A percentile compares a stretch with the other conserved stretches of the same genome.
Evolutionary conservation across 129 eudicot species (phyloP).

Genomic region (Scalesia atractyloides): DNA sequence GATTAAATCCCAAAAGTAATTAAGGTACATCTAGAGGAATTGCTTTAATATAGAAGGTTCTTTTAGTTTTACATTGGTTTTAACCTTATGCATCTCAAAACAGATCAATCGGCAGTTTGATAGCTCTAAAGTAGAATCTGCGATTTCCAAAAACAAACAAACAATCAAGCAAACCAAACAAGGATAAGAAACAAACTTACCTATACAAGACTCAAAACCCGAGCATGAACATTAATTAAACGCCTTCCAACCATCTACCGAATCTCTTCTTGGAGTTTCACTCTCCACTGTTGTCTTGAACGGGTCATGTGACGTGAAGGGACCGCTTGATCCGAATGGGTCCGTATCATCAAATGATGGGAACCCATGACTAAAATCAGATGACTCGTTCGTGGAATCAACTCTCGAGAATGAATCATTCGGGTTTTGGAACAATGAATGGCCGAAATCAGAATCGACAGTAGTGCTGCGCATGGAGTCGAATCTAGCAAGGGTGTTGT

Average conservation of each 20-base stretch:
- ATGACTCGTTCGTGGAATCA: slow-evolving; percentile 46
- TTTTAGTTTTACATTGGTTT: background rate
- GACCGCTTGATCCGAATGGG: slow-evolving; percentile 47
- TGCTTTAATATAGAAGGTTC: background rate
- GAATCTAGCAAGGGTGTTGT: slow-evolving; percentile 48
- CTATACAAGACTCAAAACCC: slow-evolving; percentile 17
- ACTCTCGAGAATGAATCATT: slow-evolving; percentile 57
- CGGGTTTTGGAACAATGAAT: slow-evolving; percentile 51
- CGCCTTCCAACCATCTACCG: slow-evolving; percentile 37
- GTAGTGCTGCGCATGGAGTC: slow-evolving; percentile 59
- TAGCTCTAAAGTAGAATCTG: slow-evolving; percentile 8
- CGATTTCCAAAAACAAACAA: slow-evolving; percentile 2
- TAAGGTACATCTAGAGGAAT: background rate
- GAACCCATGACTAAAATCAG: slow-evolving; percentile 43
- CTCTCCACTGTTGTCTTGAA: slow-evolving; percentile 42
- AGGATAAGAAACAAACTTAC: background rate
- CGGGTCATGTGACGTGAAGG: slow-evolving; percentile 44
- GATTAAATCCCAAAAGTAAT: background rate
- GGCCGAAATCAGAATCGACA: slow-evolving; percentile 56
- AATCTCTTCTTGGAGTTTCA: slow-evolving; percentile 35
- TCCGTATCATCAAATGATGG: slow-evolving; percentile 78
- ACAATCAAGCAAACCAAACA: background rate
- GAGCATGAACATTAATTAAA: slow-evolving; percentile 10
- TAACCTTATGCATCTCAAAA: slow-evolving; percentile 7
- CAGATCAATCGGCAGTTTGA: slow-evolving; percentile 7